phyloP scores from a whole-genome alignment of 2,329 filamentous ascomycete species.

The Fusarium pseudonygamai region DNA sequence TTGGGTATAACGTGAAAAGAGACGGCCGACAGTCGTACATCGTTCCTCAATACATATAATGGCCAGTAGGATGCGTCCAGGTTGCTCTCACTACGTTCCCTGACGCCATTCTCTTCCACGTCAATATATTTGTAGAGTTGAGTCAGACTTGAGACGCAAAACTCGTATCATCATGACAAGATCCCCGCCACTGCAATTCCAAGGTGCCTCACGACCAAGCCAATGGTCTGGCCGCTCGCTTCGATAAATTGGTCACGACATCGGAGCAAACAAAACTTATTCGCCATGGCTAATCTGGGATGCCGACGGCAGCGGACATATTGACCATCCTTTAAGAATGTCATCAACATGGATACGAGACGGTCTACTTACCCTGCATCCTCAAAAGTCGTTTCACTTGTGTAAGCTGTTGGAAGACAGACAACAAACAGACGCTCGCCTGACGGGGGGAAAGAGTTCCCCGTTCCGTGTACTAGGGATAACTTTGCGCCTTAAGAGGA shows the following conservation, averaged over 20 bases:
- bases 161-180: neutral
- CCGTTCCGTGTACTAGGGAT: constrained; percentile 21
- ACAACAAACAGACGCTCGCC: constrained; percentile 14
- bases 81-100: neutral
- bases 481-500: constrained; percentile 12
- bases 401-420: neutral
- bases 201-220: neutral
- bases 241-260: neutral
- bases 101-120: neutral
- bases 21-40: neutral
- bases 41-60: neutral
- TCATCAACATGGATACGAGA: neutral
- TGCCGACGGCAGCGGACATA: constrained; percentile 6
- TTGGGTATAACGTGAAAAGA: neutral
- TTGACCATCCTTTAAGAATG: neutral
- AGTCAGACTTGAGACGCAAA: neutral
- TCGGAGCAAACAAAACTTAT: neutral
- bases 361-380: constrained; percentile 15
- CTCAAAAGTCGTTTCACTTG: neutral
- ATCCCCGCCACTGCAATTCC: neutral
- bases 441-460: constrained; percentile 8
- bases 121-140: neutral
- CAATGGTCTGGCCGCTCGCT: neutral
- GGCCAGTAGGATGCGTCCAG: neutral
- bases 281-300: constrained; percentile 1